phyloP scores from a whole-genome alignment of 495 filamentous ascomycete species.

The Astrocystis sublimbata region DNA sequence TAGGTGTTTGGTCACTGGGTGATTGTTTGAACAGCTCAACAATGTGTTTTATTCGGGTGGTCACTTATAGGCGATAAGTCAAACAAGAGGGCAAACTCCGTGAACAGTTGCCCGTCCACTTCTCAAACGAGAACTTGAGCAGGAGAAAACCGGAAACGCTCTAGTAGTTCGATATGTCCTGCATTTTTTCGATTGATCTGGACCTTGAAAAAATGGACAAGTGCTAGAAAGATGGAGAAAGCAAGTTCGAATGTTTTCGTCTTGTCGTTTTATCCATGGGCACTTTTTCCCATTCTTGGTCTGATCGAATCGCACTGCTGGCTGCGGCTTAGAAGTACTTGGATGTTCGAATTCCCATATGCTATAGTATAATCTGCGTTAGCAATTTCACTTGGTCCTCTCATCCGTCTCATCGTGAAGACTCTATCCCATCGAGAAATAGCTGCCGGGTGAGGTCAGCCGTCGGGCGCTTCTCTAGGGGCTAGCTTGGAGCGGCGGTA shows the following conservation, averaged over 20 bases:
- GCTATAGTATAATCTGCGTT: conserved; percentile 45
- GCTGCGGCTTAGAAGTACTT: conserved; percentile 81
- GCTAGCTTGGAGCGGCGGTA: conserved; percentile 83
- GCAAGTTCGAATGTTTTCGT: background rate
- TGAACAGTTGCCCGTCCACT: too few relatives aligned
- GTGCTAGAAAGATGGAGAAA: background rate
- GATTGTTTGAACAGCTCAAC: too few relatives aligned
- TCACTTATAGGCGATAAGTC: too few relatives aligned
- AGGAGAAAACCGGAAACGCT: background rate
- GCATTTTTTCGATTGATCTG: background rate
- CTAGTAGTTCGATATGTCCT: background rate
- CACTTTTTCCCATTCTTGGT: conserved; percentile 58
- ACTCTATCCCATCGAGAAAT: conserved; percentile 98
- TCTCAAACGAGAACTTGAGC: too few relatives aligned
- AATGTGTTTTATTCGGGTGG: too few relatives aligned
- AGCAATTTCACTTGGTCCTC: too few relatives aligned
- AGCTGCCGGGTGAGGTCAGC: conserved; percentile 66
- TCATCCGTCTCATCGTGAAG: conserved; percentile 88
- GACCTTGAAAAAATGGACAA: background rate
- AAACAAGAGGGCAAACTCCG: too few relatives aligned
- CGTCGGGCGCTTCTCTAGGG: conserved; percentile 54
- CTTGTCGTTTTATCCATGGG: background rate
- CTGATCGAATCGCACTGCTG: conserved; percentile 80
- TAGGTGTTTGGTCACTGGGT: too few relatives aligned
- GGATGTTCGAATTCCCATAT: conserved; percentile 81